Base-by-base conservation (phyloP, 495 filamentous ascomycete genomes). In the Penicillium odoratum region DNA sequence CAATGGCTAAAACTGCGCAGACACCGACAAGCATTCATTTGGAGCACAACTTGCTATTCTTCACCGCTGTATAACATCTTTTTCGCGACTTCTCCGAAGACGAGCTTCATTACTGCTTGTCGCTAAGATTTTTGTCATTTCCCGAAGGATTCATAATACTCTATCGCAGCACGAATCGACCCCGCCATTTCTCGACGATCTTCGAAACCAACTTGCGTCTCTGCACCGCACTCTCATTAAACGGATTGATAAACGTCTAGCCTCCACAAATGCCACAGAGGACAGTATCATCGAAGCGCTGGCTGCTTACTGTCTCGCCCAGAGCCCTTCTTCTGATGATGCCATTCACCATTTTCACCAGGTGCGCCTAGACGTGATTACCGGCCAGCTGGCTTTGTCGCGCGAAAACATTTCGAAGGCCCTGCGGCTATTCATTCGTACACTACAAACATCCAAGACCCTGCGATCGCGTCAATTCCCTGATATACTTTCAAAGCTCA, bases 111-210 rank as follows among this genome's bases (percentile, higher is more conserved):
- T 87, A 36, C 67, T 94, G 33, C 65, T 91, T 28, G 83, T 88
- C 9, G 88, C 92, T 0, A 94, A 95, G 73, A 79, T 97, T 28
- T 79, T 93, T 34, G 90, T 95, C 28, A 71, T 98, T 25, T 86
- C 85, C 16, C 78, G 92, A 34, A 64, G 89, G 30, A 73, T 95
- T 13, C 80, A 86, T 48, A 92, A 89, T 59, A 85, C 82, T 40
- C 73, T 92, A 1, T 79, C 79, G 13, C 75, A 87, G 55, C 73
- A 82, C 25, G 64, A 74, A 21, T 65, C 74, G 15, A 63, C 77
- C 3, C 76, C 80, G 18, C 78, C 78, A 5, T 80, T 86, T 54
- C 72, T 91, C 25, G 85, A 88, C 42, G 81, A 78, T 4, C 69
- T 88, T 40, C 80, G 83, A 59, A 83, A 82, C 55, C 85, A 83